phyloP scores from a whole-genome alignment of 805 yeast genomes.

The Kuraishia molischiana region DNA sequence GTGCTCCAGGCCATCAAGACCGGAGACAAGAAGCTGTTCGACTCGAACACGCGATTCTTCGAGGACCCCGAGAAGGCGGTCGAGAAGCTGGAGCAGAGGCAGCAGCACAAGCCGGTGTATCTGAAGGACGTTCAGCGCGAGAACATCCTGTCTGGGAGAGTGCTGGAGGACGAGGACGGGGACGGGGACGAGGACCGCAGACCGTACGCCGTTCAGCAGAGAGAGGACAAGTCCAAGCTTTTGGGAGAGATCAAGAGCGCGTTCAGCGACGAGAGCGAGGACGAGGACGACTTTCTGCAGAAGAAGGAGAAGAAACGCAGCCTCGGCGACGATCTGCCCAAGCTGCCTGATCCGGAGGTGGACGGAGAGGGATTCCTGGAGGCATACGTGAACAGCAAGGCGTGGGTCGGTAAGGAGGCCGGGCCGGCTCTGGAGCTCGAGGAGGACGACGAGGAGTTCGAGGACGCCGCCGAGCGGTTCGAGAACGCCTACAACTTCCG shows the following conservation, averaged over 20 bases:
- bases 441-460: conserved; percentile 80
- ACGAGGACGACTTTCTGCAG: conserved; percentile 43
- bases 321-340: conserved; percentile 11
- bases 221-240: conserved; percentile 65
- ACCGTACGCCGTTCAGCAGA: conserved; percentile 68
- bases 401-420: conserved; percentile 78
- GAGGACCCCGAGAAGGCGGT: conserved; percentile 45
- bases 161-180: conserved; percentile 43
- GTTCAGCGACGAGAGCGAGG: conserved; percentile 32
- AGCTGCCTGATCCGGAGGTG: conserved; percentile 55
- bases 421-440: conserved; percentile 40
- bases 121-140: conserved; percentile 89
- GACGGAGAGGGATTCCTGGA: conserved; percentile 64
- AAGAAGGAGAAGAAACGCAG: conserved; percentile 31
- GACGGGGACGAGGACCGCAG: conserved; percentile 37
- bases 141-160: conserved; percentile 63
- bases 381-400: conserved; percentile 65
- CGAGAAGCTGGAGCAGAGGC: conserved; percentile 10
- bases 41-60: conserved; percentile 67
- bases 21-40: conserved; percentile 56
- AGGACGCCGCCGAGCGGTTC: conserved; percentile 82
- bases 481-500: conserved; percentile 93
- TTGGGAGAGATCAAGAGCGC: conserved; percentile 62
- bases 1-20: conserved; percentile 63
- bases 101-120: conserved; percentile 63